Evolutionary conservation across 257 asterid genomes (phyloP).

Genomic region (Craterostigma plantagineum): DNA sequence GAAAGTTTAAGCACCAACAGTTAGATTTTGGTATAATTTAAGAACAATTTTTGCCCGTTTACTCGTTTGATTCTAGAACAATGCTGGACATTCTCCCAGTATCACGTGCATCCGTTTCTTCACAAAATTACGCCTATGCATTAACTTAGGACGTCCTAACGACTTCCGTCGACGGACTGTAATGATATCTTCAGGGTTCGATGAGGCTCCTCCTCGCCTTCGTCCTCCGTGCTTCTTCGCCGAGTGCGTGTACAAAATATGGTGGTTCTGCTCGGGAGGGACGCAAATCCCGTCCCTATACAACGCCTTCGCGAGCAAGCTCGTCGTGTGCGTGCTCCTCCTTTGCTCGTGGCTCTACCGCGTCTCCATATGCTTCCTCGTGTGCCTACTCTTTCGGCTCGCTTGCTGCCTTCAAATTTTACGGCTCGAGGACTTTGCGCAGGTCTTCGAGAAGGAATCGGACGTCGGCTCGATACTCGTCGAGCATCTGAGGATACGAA

Average conservation of each 20-base stretch:
- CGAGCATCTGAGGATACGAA: conserved; percentile 73
- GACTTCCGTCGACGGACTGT: neutral
- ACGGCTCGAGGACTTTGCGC: conserved; percentile 60
- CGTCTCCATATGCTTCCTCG: conserved; percentile 51
- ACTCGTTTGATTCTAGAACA: too few relatives aligned
- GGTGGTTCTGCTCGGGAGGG: conserved; percentile 91
- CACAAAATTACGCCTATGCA: too few relatives aligned
- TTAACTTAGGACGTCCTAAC: too few relatives aligned
- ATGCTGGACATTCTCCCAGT: too few relatives aligned
- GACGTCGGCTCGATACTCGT: conserved; percentile 51
- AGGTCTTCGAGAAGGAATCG: conserved; percentile 51
- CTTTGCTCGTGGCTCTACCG: conserved; percentile 81
- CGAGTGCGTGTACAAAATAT: conserved; percentile 57
- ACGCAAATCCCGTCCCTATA: conserved; percentile 57
- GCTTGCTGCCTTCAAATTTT: conserved; percentile 66
- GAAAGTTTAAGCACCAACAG: too few relatives aligned
- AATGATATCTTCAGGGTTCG: conserved; percentile 44
- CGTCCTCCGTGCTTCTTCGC: conserved; percentile 60
- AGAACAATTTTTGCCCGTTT: too few relatives aligned
- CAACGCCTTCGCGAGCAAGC: conserved; percentile 41
- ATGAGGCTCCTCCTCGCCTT: conserved; percentile 63
- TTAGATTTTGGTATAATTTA: too few relatives aligned
- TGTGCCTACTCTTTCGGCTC: conserved; percentile 73
- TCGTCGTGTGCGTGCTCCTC: conserved; percentile 35
- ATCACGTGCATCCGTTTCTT: too few relatives aligned